Percentiles rank a stretch among this genome's conserved stretches.
Evolutionary conservation across 805 yeast species (phyloP).

Genomic region (Pichia californica): DNA sequence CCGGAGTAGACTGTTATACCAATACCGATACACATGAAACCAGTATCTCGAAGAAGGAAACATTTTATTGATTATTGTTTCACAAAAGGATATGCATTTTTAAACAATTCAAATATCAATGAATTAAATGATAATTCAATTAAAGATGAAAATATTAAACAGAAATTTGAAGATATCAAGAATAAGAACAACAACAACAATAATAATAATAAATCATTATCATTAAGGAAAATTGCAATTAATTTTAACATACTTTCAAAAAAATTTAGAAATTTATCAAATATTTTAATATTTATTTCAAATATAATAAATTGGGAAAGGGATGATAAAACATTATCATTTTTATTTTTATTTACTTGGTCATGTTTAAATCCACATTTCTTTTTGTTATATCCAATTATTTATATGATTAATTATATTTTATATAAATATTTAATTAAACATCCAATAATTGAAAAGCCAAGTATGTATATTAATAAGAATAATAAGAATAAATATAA

Average conservation of each 20-base stretch:
- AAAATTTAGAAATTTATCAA: slow-evolving; percentile 45
- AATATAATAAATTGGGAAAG: slow-evolving; percentile 53
- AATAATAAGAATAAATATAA: too few species aligned
- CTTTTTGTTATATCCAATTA: slow-evolving; percentile 56
- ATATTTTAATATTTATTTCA: background rate
- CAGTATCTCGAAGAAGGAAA: background rate
- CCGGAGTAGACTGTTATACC: too few species aligned
- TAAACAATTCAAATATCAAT: too few species aligned
- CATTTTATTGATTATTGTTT: background rate
- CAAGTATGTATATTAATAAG: slow-evolving; percentile 34
- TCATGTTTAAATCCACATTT: slow-evolving; percentile 68
- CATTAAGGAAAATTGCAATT: slow-evolving; percentile 47
- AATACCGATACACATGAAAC: too few species aligned
- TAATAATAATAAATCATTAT: slow-evolving; percentile 28
- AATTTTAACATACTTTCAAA: slow-evolving; percentile 54
- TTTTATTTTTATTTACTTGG: slow-evolving; percentile 54
- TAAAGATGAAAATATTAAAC: too few species aligned
- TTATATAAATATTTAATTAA: slow-evolving; percentile 63
- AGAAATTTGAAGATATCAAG: background rate
- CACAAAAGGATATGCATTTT: background rate
- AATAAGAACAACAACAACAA: background rate
- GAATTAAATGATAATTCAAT: too few species aligned
- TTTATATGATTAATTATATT: slow-evolving; percentile 50
- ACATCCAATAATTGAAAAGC: slow-evolving; percentile 48
- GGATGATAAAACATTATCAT: slow-evolving; percentile 62